These are phyloP conservation scores for Umbellularia californica DNA, from an alignment of 164 flowering plant species.

Conservation along the genomic window DNA sequence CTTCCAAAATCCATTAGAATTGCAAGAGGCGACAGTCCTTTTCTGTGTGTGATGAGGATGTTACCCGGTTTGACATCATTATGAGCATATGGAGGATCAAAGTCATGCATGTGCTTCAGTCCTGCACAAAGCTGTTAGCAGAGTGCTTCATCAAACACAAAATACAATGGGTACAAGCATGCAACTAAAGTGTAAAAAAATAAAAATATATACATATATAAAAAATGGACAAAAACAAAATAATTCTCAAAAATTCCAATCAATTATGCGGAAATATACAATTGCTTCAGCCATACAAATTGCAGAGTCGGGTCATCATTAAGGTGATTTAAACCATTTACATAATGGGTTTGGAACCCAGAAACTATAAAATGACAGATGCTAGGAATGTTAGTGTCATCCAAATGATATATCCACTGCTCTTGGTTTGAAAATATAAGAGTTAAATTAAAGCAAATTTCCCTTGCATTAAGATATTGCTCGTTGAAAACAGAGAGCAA, in stretches of 20 bases:
- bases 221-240: too few species aligned
- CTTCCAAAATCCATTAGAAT: conserved; percentile 98
- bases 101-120: conserved; percentile 87
- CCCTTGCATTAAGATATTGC: too few species aligned
- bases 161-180: neutral
- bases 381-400: neutral
- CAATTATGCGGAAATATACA: neutral
- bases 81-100: conserved; percentile 94
- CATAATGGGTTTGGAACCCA: neutral
- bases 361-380: neutral
- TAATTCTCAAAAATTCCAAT: neutral
- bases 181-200: neutral
- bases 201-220: too few species aligned
- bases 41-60: conserved; percentile 77
- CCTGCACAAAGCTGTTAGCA: conserved; percentile 91
- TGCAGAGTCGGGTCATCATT: neutral
- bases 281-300: neutral
- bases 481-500: too few species aligned
- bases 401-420: neutral
- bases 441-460: too few species aligned
- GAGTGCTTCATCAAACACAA: conserved; percentile 1
- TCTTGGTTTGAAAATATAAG: neutral
- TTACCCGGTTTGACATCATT: conserved; percentile 98
- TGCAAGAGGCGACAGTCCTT: conserved; percentile 82
- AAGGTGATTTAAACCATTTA: neutral